These are phyloP conservation scores for Saccharomyces kudriavzevii DNA, from an alignment of 805 yeast species.

Conservation along the genomic window DNA sequence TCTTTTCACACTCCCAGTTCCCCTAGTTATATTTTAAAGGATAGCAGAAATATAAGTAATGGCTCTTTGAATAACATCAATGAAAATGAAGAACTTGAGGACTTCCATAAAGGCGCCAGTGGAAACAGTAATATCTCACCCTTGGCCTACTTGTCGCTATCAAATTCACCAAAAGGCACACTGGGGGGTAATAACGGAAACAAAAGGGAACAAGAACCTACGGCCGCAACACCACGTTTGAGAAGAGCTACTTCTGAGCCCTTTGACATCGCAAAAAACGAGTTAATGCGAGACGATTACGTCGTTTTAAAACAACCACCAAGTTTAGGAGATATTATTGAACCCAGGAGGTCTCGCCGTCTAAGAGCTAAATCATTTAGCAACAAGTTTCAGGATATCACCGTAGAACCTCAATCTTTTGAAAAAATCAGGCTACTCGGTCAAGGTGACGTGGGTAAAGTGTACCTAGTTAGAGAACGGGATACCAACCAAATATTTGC, in stretches of 20 bases:
- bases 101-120: neutral
- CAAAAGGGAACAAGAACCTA: slow-evolving; percentile 8
- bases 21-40: slow-evolving; percentile 3
- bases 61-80: slow-evolving; percentile 29
- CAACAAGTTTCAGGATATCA: slow-evolving; percentile 63
- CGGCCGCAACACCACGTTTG: slow-evolving; percentile 29
- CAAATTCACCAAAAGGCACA: slow-evolving; percentile 1
- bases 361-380: slow-evolving; percentile 47
- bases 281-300: slow-evolving; percentile 3
- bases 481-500: slow-evolving; percentile 71
- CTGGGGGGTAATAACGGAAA: neutral
- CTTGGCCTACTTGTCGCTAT: neutral
- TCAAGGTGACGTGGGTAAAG: slow-evolving; percentile 97
- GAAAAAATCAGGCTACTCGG: slow-evolving; percentile 88
- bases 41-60: slow-evolving; percentile 18
- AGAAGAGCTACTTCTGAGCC: slow-evolving; percentile 86
- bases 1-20: neutral
- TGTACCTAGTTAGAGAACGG: slow-evolving; percentile 82
- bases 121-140: neutral
- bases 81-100: slow-evolving; percentile 26
- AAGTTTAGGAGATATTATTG: slow-evolving; percentile 5
- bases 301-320: neutral
- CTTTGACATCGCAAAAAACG: slow-evolving; percentile 30
- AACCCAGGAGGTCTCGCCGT: slow-evolving; percentile 28
- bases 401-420: slow-evolving; percentile 79